Evolutionary conservation across 2,329 filamentous ascomycete species (phyloP), one percentile per base, ranked within the genome.

Genomic region (Calonectria fujianensis): DNA sequence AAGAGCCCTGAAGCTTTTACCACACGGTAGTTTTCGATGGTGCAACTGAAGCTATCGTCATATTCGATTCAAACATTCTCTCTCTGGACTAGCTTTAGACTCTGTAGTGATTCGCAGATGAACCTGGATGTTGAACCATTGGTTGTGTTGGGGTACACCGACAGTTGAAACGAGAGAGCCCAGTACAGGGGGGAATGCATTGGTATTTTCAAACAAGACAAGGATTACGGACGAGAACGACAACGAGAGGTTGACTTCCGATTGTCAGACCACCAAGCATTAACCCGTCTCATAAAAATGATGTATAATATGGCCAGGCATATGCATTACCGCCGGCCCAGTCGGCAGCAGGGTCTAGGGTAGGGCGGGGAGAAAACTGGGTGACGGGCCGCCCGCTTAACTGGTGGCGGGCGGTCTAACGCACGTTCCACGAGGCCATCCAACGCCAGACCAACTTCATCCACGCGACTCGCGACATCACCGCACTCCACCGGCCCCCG

Each of bases 381-480:
- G 31, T 29, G 37, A 67, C 32, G 48, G 50, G 37, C 57, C 59
- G 59, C 27, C 69, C 50, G 45, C 59, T 41, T 51, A 70, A 71
- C 65, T 69, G 51, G 61, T 61, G 70, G 51, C 50, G 73, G 27
- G 64, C 37, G 45, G 45, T 57, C 65, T 63, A 35, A 63, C 70
- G 73, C 73, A 75, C 73, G 73, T 73, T 52, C 70, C 73, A 57
- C 59, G 50, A 71, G 37, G 63, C 35, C 72, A 37, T 65, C 37
- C 35, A 54, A 72, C 45, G 35, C 57, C 57, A 48, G 24, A 37
- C 67, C 31, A 70, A 65, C 48, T 39, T 70, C 69, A 65, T 41
- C 69, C 70, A 73, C 73, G 70, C 72, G 72, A 74, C 72, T 74
- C 72, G 61, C 71, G 71, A 73, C 48, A 59, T 52, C 45, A 64